Evolutionary conservation across 805 yeast species (phyloP), one percentile per base, ranked within the genome.

Genomic region (Candida hungchunana): DNA sequence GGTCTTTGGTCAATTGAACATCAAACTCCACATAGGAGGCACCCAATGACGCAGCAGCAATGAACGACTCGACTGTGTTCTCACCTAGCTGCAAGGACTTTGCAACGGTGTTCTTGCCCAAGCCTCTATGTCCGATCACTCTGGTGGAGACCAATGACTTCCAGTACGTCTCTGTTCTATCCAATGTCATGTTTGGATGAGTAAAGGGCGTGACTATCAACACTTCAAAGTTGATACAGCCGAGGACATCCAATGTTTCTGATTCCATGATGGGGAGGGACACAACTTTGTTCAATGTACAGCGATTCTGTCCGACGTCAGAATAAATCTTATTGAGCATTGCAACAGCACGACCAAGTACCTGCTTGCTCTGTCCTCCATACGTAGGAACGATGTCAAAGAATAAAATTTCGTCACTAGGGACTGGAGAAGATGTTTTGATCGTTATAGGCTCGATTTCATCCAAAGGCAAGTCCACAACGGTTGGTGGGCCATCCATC

Each of bases 1-100:
- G 69, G 58, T 90, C 97, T 55, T 88, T 87, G 12, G 97, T 90
- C 48, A 90, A 66, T 56, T 90, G 97, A 30, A 90, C 97, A 60
- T 90, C 97, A 57, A 90, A 90, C 61, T 90, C 97, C 34, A 90
- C 97, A 53, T 90, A 90, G 3, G 95, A 82, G 1, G 97, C 97
- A 26, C 97, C 97, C 46, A 90, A 66, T 3, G 95, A 87, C 0
- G 97, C 95, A 0, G 97, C 97, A 10, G 96, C 95, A 55, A 90
- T 83, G 51, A 90, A 90, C 0, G 95, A 84, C 51, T 90, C 96
- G 15, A 90, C 82, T 0, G 97, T 90, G 58, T 90, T 90, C 53
- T 90, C 97, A 27, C 97, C 97, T 42, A 90, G 69, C 60, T 90
- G 97, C 52, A 90, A 69, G 4, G 95, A 83, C 43, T 76, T 79